phyloP scores from a whole-genome alignment of 495 filamentous ascomycete genomes.

The Cladorrhinum samala region DNA sequence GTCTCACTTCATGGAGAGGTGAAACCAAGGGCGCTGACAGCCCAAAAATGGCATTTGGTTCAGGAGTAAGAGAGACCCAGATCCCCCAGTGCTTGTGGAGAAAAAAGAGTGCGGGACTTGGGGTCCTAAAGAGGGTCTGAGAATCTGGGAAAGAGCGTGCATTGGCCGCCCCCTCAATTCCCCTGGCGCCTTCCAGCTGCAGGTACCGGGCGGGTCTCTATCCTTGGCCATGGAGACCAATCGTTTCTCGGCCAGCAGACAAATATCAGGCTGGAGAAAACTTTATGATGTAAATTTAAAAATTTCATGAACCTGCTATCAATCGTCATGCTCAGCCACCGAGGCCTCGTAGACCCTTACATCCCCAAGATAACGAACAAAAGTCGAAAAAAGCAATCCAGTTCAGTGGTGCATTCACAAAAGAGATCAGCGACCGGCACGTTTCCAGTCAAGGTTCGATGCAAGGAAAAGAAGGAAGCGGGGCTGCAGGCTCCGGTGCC shows the following conservation, averaged over 20 bases:
- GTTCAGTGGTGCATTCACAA: no score
- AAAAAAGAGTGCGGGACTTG: constrained; percentile 8
- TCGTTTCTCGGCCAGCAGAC: neutral
- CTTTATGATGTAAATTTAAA: neutral
- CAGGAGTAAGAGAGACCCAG: neutral
- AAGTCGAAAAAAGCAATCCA: neutral
- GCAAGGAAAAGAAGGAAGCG: neutral
- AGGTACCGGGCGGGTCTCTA: constrained; percentile 8
- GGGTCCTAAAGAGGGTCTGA: neutral
- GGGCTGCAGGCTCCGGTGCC: neutral
- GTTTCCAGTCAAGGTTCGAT: neutral
- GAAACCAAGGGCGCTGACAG: constrained; percentile 14
- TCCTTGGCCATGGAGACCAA: constrained; percentile 11
- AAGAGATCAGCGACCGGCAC: neutral
- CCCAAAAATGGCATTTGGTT: neutral
- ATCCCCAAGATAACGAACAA: neutral
- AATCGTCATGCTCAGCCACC: neutral
- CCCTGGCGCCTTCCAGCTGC: constrained; percentile 4
- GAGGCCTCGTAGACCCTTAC: neutral
- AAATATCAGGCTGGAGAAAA: neutral
- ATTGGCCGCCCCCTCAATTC: constrained; percentile 11
- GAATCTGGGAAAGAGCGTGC: constrained; percentile 3
- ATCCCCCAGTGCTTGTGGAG: neutral
- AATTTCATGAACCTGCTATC: neutral
- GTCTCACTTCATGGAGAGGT: constrained; percentile 9